Evolutionary conservation across 2,329 filamentous ascomycete species (phyloP), one percentile per base, ranked within the genome.

Genomic region (Talaromyces sp.): DNA sequence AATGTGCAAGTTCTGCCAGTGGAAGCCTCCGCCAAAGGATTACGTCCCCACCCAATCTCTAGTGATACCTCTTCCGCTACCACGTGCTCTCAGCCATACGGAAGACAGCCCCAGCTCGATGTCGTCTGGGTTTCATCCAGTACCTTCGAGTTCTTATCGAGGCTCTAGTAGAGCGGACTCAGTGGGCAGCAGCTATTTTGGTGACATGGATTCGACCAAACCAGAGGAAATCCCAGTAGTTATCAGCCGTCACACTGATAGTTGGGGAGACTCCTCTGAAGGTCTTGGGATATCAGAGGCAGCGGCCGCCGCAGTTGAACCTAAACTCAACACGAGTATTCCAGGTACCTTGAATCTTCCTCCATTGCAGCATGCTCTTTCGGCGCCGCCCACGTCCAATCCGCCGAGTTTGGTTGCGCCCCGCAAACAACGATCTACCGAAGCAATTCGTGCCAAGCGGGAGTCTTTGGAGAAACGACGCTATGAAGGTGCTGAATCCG

Each of bases 91-190:
- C 56, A 69, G 82, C 56, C 84, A 83, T 61, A 79, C 83, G 3
- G 93, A 94, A 68, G 92, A 96, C 68, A 97, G 93, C 73, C 93
- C 93, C 3, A 93, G 84, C 63, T 90, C 92, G 0, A 90, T 90
- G 2, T 93, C 91, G 13, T 91, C 91, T 16, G 79, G 85, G 5
- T 93, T 91, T 73, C 86, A 88, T 19, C 83, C 85, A 31, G 83
- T 88, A 39, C 85, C 89, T n/a, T 87, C 89, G 50, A 90, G 90
- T 67, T 92, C 91, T 67, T 91, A 93, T 74, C 85, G 88, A 69
- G 88, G 87, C 2, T 94, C 91, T 3, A 96, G 91, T 72, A 86
- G 93, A 41, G 92, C 93, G 72, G 92, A 97, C 73, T 97, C 94
- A 0, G 90, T 97, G 65, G 90, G 90, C 64, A 82, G 80, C 66